These are phyloP conservation scores for Choiromyces venosus DNA, from an alignment of 495 filamentous ascomycete species.

Conservation along the genomic window DNA sequence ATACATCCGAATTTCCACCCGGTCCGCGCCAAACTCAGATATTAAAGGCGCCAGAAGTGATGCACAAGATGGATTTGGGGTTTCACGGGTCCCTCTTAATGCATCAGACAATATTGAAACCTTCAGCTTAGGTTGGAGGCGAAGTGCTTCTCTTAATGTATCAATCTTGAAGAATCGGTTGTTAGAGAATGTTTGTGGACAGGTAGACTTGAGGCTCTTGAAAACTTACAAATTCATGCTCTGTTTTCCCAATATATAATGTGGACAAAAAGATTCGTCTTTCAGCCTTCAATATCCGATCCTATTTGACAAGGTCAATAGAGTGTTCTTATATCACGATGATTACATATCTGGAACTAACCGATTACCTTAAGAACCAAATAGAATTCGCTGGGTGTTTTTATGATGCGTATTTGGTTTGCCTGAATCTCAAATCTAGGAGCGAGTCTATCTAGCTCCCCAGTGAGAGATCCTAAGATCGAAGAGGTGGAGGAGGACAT, in stretches of 20 bases:
- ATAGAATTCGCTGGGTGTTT: slow-evolving; percentile 79
- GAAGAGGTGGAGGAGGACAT: slow-evolving; percentile 42
- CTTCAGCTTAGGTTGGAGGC: slow-evolving; percentile 65
- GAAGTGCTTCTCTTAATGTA: slow-evolving; percentile 69
- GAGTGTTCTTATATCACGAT: slow-evolving; percentile 6
- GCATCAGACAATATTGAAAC: slow-evolving; percentile 92
- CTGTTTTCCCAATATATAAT: slow-evolving; percentile 90
- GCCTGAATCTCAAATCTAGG: slow-evolving; percentile 81
- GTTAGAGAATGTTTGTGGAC: slow-evolving; percentile 14
- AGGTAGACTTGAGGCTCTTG: not conserved
- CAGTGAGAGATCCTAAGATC: slow-evolving; percentile 62
- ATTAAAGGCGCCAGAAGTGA: slow-evolving; percentile 79
- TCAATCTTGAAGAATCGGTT: slow-evolving; percentile 53
- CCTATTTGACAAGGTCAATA: slow-evolving; percentile 45
- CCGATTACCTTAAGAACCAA: slow-evolving; percentile 69
- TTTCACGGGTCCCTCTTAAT: slow-evolving; percentile 84
- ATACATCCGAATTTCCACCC: slow-evolving; percentile 95
- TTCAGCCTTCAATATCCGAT: slow-evolving; percentile 73
- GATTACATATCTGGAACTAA: slow-evolving; percentile 9
- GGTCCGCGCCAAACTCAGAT: slow-evolving; percentile 69
- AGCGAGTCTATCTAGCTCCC: slow-evolving; percentile 80
- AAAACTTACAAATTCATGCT: slow-evolving; percentile 68
- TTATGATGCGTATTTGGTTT: slow-evolving; percentile 71
- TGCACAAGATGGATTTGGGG: slow-evolving; percentile 80
- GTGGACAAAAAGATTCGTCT: slow-evolving; percentile 83